These are phyloP conservation scores for Cornus suecica DNA, from an alignment of 148 eudicot species.

Conservation along the genomic window DNA sequence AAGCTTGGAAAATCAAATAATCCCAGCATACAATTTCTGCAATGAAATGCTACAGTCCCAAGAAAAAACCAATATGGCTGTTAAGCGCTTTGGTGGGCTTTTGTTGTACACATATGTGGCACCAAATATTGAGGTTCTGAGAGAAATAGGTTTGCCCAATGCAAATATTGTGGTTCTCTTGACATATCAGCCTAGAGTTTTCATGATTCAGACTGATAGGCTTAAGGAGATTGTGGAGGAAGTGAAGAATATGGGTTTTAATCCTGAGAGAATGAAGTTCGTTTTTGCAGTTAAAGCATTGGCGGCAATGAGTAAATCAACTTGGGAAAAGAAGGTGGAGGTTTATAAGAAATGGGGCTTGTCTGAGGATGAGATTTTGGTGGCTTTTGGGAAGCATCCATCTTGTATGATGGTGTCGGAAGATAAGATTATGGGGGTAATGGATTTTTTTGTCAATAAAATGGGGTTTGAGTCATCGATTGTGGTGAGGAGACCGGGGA, in stretches of 20 bases:
- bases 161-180: slow-evolving; percentile 10
- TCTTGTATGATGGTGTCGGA: slow-evolving; percentile 16
- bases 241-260: slow-evolving; percentile 22
- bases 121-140: slow-evolving; percentile 13
- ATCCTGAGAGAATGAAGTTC: slow-evolving; percentile 6
- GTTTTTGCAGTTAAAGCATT: not conserved
- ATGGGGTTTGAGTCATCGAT: slow-evolving; percentile 17
- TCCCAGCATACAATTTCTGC: slow-evolving; percentile 1
- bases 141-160: slow-evolving; percentile 8
- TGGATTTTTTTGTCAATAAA: slow-evolving; percentile 23
- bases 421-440: slow-evolving; percentile 15
- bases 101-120: not conserved
- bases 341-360: slow-evolving; percentile 26
- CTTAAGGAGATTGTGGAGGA: slow-evolving; percentile 20
- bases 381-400: slow-evolving; percentile 20
- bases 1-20: slow-evolving; percentile 12
- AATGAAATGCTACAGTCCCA: not conserved
- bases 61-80: not conserved
- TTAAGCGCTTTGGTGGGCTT: slow-evolving; percentile 4
- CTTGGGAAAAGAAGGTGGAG: slow-evolving; percentile 20
- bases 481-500: slow-evolving; percentile 6
- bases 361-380: slow-evolving; percentile 21
- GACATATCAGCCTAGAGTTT: slow-evolving; percentile 2
- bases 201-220: not conserved
- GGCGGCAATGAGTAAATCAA: slow-evolving; percentile 5